phyloP scores from a whole-genome alignment of 805 yeast genomes.

The Kodamaea kakaduensis region DNA sequence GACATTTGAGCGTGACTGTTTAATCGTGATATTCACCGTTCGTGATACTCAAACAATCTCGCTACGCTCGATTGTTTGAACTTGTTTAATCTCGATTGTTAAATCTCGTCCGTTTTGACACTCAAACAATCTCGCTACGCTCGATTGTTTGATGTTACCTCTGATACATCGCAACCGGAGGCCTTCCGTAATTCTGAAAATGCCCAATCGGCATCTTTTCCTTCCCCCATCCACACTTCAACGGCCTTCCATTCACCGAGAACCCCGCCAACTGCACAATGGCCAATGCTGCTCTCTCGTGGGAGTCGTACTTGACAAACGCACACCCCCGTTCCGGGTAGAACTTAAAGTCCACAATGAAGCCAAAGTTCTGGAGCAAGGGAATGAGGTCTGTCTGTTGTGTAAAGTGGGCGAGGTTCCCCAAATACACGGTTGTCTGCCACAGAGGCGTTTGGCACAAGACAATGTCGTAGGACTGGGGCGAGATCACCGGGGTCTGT shows the following conservation, averaged over 20 bases:
- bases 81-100: background rate
- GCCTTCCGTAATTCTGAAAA: conserved; percentile 22
- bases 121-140: too few species aligned
- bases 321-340: conserved; percentile 85
- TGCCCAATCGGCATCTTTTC: conserved; percentile 37
- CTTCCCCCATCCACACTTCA: conserved; percentile 88
- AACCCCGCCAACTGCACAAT: conserved; percentile 74
- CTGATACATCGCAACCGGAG: conserved; percentile 27
- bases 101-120: background rate
- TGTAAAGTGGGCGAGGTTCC: conserved; percentile 76
- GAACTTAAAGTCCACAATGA: conserved; percentile 73
- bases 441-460: conserved; percentile 75
- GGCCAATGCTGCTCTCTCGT: conserved; percentile 85
- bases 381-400: conserved; percentile 72
- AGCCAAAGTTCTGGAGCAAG: conserved; percentile 74
- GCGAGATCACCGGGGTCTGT: conserved; percentile 35
- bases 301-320: conserved; percentile 80
- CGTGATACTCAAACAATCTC: too few species aligned
- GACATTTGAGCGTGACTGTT: too few species aligned
- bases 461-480: conserved; percentile 65
- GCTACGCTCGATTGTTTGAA: too few species aligned
- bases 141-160: conserved; percentile 13
- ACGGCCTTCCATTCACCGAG: conserved; percentile 67
- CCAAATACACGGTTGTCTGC: conserved; percentile 84
- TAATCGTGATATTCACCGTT: too few species aligned